Conservation (phyloP, 2,329 filamentous ascomycete species). For the Cercospora sp. region DNA sequence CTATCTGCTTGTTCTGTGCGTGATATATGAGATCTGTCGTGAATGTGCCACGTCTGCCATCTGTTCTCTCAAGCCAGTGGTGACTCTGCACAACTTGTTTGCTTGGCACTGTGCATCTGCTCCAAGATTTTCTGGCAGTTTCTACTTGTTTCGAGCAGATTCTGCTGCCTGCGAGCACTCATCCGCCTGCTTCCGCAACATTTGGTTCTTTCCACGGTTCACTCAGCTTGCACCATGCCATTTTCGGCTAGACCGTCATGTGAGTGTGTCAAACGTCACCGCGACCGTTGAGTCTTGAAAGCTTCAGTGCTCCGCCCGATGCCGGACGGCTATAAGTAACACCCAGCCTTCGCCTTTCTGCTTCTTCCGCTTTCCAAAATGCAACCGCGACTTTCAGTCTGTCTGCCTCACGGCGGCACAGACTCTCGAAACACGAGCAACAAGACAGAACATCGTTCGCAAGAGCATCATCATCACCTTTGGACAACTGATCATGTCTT, state of each 20-base stretch:
- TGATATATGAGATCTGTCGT: background rate
- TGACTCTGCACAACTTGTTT: background rate
- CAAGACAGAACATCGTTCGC: background rate
- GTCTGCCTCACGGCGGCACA: background rate
- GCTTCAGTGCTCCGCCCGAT: background rate
- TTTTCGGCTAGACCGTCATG: background rate
- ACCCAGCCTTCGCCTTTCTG: background rate
- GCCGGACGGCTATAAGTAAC: background rate
- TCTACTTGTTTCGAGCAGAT: background rate
- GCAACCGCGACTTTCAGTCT: background rate
- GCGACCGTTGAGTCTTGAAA: background rate
- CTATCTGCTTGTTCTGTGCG: background rate
- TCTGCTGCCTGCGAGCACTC: background rate
- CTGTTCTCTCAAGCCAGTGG: background rate
- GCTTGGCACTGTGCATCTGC: background rate
- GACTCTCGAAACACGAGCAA: background rate
- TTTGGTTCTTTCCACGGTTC: background rate
- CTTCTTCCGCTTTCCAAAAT: background rate
- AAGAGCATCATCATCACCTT: background rate
- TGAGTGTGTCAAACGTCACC: background rate
- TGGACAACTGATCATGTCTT: background rate
- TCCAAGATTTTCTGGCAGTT: background rate
- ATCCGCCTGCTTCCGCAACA: background rate
- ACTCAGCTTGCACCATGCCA: background rate
- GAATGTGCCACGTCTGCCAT: background rate